Evolutionary conservation across 1,139 yeast genomes (phyloP).

Genomic region (Kluyveromyces sp.): DNA sequence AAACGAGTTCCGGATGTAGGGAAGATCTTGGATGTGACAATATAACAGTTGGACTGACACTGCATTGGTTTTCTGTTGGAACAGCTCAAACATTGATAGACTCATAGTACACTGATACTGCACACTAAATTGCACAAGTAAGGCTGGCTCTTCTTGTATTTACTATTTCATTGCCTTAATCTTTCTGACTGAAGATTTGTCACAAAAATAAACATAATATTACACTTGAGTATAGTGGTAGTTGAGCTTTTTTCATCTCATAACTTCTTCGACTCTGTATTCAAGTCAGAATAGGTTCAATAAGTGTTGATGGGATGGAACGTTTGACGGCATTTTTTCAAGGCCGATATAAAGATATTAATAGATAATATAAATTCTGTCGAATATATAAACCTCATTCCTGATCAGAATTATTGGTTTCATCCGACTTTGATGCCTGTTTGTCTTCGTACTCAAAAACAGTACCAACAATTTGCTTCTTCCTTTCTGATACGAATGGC

Average conservation of each 20-base stretch:
- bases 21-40: slow-evolving; percentile 69
- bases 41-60: slow-evolving; percentile 24
- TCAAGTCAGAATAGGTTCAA: no score
- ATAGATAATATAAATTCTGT: background rate
- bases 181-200: background rate
- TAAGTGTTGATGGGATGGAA: no score
- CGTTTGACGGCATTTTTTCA: background rate
- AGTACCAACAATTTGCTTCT: slow-evolving; percentile 78
- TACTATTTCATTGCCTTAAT: background rate
- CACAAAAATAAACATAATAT: background rate
- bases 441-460: slow-evolving; percentile 47
- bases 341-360: background rate
- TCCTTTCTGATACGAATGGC: slow-evolving; percentile 63
- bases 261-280: no score
- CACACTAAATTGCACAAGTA: slow-evolving; percentile 4
- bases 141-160: slow-evolving; percentile 8
- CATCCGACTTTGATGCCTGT: slow-evolving; percentile 3
- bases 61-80: background rate
- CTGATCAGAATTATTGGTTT: slow-evolving; percentile 7
- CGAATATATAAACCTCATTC: background rate
- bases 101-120: slow-evolving; percentile 4
- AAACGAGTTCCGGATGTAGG: slow-evolving; percentile 70
- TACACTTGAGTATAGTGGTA: no score
- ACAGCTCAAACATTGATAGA: slow-evolving; percentile 5
- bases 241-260: no score